Evolutionary conservation across 495 filamentous ascomycete genomes (phyloP).

Genomic region (Neurospora sp.): DNA sequence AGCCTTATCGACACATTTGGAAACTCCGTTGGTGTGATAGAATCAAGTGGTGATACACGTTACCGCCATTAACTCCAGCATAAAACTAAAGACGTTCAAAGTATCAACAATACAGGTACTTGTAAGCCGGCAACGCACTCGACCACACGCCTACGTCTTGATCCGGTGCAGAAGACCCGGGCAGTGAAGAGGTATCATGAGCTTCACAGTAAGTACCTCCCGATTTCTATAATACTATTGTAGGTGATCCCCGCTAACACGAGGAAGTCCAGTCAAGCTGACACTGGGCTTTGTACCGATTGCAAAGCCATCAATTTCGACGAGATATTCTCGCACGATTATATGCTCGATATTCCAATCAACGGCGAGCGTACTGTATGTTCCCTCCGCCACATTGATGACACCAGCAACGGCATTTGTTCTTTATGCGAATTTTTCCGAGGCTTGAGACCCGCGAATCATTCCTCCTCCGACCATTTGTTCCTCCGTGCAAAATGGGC

Average conservation of each 20-base stretch:
- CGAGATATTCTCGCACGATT: rapidly evolving
- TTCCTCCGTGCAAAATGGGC: not conserved
- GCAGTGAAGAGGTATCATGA: not conserved
- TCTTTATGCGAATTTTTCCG: not conserved
- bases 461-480: not conserved
- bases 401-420: not conserved
- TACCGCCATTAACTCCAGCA: not conserved
- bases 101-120: not conserved
- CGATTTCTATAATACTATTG: not conserved
- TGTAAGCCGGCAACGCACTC: not conserved
- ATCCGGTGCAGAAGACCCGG: not conserved
- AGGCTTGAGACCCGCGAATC: not conserved
- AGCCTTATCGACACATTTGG: not conserved
- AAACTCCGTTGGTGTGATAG: not conserved
- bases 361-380: rapidly evolving
- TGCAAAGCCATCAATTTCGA: not conserved
- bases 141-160: not conserved
- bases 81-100: not conserved
- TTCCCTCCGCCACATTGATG: not conserved
- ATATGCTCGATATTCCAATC: not conserved
- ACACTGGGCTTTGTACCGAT: not conserved
- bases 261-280: not conserved
- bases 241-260: not conserved
- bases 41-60: not conserved
- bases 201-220: not conserved